Percentiles rank a stretch among this genome's conserved stretches.
Conservation (phyloP, 164 flowering plant species). For the Euptelea pleiosperma region DNA sequence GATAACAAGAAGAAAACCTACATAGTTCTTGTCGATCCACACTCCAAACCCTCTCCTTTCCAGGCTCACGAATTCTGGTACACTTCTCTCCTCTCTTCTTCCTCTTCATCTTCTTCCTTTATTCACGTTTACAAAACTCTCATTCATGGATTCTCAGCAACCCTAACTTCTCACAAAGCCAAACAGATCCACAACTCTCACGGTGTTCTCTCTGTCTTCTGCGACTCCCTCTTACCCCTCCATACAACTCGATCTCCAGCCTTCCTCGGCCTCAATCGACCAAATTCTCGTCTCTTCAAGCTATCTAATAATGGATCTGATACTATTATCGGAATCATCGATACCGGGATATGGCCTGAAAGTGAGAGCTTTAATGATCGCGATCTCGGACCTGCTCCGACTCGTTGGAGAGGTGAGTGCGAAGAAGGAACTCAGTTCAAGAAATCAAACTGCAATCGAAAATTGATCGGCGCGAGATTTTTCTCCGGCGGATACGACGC, state of each 20-base stretch:
- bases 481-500: slow-evolving; percentile 13
- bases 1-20: slow-evolving; percentile 8
- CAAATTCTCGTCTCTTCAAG: background rate
- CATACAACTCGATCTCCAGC: slow-evolving; percentile 18
- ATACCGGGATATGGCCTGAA: slow-evolving; percentile 20
- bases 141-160: slow-evolving; percentile 18
- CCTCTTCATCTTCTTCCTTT: background rate
- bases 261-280: slow-evolving; percentile 9
- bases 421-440: slow-evolving; percentile 6
- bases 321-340: slow-evolving; percentile 14
- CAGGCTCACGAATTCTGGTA: slow-evolving; percentile 5
- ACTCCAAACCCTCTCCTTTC: slow-evolving; percentile 13
- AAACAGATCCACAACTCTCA: background rate
- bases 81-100: slow-evolving; percentile 8
- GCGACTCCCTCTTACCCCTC: slow-evolving; percentile 8
- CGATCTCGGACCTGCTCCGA: background rate
- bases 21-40: slow-evolving; percentile 8
- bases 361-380: slow-evolving; percentile 1
- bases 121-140: slow-evolving; percentile 13
- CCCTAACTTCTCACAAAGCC: slow-evolving; percentile 6
- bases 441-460: slow-evolving; percentile 15
- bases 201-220: slow-evolving; percentile 9
- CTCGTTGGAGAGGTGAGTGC: slow-evolving; percentile 13
- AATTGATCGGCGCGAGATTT: slow-evolving; percentile 14
- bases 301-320: slow-evolving; percentile 8